A percentile compares a stretch with the other conserved stretches of the same genome.
Evolutionary conservation across 2,329 filamentous ascomycete species (phyloP).

Genomic region (Magnaporthiopsis poae): DNA sequence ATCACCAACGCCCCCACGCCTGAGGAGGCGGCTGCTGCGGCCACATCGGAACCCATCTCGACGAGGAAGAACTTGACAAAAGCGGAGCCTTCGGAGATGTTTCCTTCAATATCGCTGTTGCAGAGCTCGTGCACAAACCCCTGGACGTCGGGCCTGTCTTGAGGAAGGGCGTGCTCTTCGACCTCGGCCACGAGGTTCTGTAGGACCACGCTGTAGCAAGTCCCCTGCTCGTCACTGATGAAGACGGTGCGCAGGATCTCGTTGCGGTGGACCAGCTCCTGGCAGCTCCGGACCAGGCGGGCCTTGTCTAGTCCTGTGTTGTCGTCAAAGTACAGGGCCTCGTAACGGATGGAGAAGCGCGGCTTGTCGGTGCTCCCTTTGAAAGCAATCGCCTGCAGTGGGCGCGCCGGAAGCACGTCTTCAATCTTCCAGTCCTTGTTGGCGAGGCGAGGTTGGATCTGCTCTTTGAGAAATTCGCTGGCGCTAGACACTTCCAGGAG

Average conservation of each 20-base stretch:
- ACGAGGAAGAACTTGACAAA: conserved; percentile 52
- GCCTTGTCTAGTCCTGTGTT: conserved; percentile 25
- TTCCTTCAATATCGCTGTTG: conserved; percentile 44
- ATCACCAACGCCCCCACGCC: conserved; percentile 38
- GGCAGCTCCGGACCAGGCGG: conserved; percentile 39
- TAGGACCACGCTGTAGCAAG: conserved; percentile 49
- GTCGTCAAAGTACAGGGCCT: conserved; percentile 51
- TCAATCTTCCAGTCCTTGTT: conserved; percentile 40
- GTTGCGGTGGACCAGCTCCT: conserved; percentile 47
- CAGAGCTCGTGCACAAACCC: conserved; percentile 44
- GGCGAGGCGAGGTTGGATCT: conserved; percentile 41
- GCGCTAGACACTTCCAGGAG: conserved; percentile 32
- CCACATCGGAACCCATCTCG: conserved; percentile 14
- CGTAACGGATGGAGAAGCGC: conserved; percentile 54
- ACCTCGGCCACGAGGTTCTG: conserved; percentile 45
- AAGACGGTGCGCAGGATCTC: conserved; percentile 60
- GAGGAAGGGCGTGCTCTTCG: conserved; percentile 19
- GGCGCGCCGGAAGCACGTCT: conserved; percentile 48
- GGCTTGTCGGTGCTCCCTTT: conserved; percentile 46
- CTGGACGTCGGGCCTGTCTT: conserved; percentile 36
- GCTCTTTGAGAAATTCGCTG: conserved; percentile 34
- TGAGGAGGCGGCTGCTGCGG: conserved; percentile 20
- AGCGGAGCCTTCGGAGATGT: conserved; percentile 44
- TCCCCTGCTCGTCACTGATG: conserved; percentile 35
- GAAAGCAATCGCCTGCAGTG: conserved; percentile 50